Evolutionary conservation across 2,329 filamentous ascomycete species (phyloP), one percentile per base, ranked within the genome.

Genomic region (Chalaropsis ovoidea): DNA sequence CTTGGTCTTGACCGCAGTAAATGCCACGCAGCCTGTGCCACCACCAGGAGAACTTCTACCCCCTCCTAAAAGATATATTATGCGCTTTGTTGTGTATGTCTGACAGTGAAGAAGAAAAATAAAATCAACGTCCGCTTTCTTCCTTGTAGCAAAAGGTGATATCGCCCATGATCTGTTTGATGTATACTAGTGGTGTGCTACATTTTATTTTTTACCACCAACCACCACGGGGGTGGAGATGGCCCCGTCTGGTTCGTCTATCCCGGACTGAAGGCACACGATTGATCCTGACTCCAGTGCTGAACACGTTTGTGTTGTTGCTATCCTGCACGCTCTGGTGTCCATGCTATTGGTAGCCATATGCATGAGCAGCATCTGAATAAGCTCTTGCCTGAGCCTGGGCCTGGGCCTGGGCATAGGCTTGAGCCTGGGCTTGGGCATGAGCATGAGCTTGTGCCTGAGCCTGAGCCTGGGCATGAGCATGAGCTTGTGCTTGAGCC

Each of bases 371-470:
- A 60, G 63, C 63, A 56, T 64, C 63, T 22, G 61, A 63, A 31
- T 66, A 54, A 35, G 64, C 64, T 22, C 52, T 63, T n/a, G 65
- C 65, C 15, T 66, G 64, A 8, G 47, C 52, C 19, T 65, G 56
- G 19, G 49, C 52, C 19, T 66, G 43, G 10, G 64, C 63, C 27
- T 65, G 64, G 8, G 64, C 64, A 17, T 65, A 42, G 11, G 64
- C 64, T 1, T 62, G 66, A 19, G 66, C 66, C 4, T 67, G 65
- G n/a, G 65, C 65, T 13, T 67, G 66, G 11, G 63, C 66, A 1
- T 67, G 65, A 42, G 66, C 66, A 3, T 67, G 62, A 1, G 65
- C 65, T 0, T 67, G 65, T 3, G 65, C 65, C 3, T 65, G 52
- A 0, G 52, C 52, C 1, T 56, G 49, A 5, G 45, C 45, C 3